These are phyloP conservation scores for Penicillium occitanis DNA, from an alignment of 2,329 filamentous ascomycete species.

Conservation along the genomic window DNA sequence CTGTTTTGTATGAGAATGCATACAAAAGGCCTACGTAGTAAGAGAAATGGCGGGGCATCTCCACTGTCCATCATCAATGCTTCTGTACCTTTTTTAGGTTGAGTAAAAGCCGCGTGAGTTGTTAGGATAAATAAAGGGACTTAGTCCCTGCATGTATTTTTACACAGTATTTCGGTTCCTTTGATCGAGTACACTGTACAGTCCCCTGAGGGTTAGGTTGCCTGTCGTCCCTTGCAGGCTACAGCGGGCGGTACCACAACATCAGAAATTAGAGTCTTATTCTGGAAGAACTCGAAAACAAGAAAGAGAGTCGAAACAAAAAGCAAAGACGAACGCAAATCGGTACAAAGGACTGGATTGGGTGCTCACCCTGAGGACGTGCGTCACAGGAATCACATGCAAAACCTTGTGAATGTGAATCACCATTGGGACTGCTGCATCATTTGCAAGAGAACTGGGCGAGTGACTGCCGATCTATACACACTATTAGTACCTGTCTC, in stretches of 20 bases:
- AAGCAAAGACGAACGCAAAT: not conserved
- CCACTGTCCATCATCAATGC: not conserved
- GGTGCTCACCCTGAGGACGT: slow-evolving; percentile 2
- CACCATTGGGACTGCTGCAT: not conserved
- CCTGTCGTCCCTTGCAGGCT: not conserved
- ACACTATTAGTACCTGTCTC: not conserved
- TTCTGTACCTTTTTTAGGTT: not conserved
- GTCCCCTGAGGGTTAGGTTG: not conserved
- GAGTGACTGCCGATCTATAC: slow-evolving; percentile 4
- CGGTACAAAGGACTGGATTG: not conserved
- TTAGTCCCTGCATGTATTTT: not conserved
- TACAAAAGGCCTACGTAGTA: not conserved
- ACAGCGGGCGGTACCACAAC: not conserved
- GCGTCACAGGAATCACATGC: slow-evolving; percentile 7
- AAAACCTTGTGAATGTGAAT: slow-evolving; percentile 3
- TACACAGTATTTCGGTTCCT: not conserved
- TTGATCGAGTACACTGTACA: not conserved
- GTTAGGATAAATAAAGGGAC: not conserved
- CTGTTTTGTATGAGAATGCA: not conserved
- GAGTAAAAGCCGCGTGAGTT: not conserved
- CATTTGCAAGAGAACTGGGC: not conserved
- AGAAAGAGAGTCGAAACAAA: not conserved
- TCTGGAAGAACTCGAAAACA: not conserved
- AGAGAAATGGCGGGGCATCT: not conserved
- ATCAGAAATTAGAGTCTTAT: not conserved